Conservation (phyloP, 2,329 filamentous ascomycete species). For the Laburnicola sp. region DNA sequence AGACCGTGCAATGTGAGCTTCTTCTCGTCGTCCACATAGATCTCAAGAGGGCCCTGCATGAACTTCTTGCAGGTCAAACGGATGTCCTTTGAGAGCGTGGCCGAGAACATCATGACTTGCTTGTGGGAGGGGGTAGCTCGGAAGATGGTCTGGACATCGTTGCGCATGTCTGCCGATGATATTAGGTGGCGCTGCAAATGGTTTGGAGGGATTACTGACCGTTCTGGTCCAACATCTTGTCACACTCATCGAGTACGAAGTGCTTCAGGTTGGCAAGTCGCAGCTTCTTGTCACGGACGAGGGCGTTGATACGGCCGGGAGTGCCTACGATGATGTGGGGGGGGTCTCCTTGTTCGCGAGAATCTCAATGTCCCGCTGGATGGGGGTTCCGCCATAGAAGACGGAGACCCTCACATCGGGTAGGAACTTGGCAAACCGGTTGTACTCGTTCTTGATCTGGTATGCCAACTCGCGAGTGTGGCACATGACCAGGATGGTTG, state of each 20-base stretch:
- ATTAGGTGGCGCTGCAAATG: slow-evolving; percentile 18
- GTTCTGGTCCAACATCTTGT: slow-evolving; percentile 99
- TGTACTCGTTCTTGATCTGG: slow-evolving; percentile 99
- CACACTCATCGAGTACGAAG: slow-evolving; percentile 97
- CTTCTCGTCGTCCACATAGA: slow-evolving; percentile 96
- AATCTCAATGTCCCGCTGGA: slow-evolving; percentile 91
- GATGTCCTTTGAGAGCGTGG: slow-evolving; percentile 90
- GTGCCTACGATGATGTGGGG: slow-evolving; percentile 98
- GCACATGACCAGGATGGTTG: slow-evolving; percentile 97
- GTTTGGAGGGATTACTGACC: slow-evolving; percentile 62
- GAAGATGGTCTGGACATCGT: slow-evolving; percentile 99
- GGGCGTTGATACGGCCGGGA: slow-evolving; percentile 91
- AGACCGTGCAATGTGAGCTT: slow-evolving; percentile 98
- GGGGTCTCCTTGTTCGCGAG: slow-evolving; percentile 94
- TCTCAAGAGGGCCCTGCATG: slow-evolving; percentile 98
- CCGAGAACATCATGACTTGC: slow-evolving; percentile 99
- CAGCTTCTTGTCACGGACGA: slow-evolving; percentile 95
- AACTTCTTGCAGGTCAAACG: slow-evolving; percentile 99
- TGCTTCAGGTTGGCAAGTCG: slow-evolving; percentile 90
- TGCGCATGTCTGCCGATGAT: slow-evolving; percentile 80
- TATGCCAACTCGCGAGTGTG: slow-evolving; percentile 98
- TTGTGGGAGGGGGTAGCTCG: slow-evolving; percentile 94
- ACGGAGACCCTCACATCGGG: slow-evolving; percentile 96
- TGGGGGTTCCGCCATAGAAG: slow-evolving; percentile 96
- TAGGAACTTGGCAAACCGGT: slow-evolving; percentile 99